These are phyloP conservation scores for Hortiboletus rubellus DNA, from an alignment of 1,284 basidiomycete species.

Conservation along the genomic window DNA sequence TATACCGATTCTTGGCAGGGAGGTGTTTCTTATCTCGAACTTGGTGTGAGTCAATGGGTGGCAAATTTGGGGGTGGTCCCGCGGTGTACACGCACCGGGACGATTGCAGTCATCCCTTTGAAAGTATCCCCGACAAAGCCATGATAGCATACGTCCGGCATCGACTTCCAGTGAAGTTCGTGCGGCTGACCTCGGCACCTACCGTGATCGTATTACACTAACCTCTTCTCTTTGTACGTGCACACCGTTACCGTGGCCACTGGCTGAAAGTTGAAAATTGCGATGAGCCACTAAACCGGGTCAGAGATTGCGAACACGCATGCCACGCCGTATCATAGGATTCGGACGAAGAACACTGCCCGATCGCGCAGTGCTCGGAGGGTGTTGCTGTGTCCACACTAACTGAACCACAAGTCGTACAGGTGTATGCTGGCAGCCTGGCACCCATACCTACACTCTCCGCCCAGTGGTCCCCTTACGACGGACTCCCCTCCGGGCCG, in stretches of 20 bases:
- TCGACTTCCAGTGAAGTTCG: not conserved
- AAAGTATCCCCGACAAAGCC: not conserved
- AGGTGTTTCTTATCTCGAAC: not conserved
- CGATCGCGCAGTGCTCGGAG: no score
- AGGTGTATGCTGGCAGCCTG: no score
- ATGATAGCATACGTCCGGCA: not conserved
- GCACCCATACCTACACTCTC: no score
- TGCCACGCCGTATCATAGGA: not conserved
- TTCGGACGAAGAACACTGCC: not conserved
- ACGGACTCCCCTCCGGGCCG: no score
- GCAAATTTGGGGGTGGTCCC: not conserved
- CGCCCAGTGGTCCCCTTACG: no score
- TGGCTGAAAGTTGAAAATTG: no score
- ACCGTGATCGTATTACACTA: not conserved
- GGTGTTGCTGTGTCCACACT: no score
- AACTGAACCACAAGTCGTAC: no score
- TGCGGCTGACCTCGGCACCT: not conserved
- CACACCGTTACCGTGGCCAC: not conserved
- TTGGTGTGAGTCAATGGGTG: no score
- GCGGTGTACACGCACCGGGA: not conserved
- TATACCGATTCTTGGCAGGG: not conserved
- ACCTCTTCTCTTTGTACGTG: not conserved
- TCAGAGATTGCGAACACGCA: conserved; percentile 1
- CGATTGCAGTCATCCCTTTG: not conserved
- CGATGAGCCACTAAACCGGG: no score